phyloP scores from a whole-genome alignment of 257 asterid species.

The Primulina tabacum region DNA sequence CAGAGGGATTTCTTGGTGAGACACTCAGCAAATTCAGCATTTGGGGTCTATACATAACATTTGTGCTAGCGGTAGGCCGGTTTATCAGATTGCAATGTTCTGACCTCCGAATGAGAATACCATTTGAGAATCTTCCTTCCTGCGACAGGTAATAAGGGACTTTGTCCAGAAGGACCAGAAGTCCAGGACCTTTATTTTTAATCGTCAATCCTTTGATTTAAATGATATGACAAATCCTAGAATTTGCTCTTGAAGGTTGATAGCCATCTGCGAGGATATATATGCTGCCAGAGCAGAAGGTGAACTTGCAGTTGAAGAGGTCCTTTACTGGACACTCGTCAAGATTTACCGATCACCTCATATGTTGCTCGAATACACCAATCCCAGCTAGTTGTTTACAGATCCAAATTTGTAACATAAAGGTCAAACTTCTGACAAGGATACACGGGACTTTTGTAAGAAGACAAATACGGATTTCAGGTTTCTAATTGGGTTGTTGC shows the following conservation, averaged over 20 bases:
- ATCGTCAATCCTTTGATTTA: background rate
- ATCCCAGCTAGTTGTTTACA: constrained; percentile 54
- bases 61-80: constrained; percentile 98
- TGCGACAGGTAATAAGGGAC: constrained; percentile 76
- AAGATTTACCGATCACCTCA: constrained; percentile 98
- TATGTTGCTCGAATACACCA: constrained; percentile 90
- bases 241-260: constrained; percentile 54
- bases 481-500: background rate
- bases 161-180: background rate
- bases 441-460: background rate
- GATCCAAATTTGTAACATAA: background rate
- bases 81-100: constrained; percentile 94
- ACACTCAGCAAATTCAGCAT: constrained; percentile 98
- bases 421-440: constrained; percentile 17
- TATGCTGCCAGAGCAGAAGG: constrained; percentile 99
- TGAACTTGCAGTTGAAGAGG: constrained; percentile 95
- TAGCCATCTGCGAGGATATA: constrained; percentile 96
- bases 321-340: constrained; percentile 88
- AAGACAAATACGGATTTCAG: background rate
- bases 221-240: background rate
- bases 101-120: constrained; percentile 96
- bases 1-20: constrained; percentile 99
- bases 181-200: background rate
- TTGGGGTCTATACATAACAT: constrained; percentile 98
- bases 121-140: constrained; percentile 98